phyloP scores from a whole-genome alignment of 192 early-diverging fungal species.

The Coemansia sp. region DNA sequence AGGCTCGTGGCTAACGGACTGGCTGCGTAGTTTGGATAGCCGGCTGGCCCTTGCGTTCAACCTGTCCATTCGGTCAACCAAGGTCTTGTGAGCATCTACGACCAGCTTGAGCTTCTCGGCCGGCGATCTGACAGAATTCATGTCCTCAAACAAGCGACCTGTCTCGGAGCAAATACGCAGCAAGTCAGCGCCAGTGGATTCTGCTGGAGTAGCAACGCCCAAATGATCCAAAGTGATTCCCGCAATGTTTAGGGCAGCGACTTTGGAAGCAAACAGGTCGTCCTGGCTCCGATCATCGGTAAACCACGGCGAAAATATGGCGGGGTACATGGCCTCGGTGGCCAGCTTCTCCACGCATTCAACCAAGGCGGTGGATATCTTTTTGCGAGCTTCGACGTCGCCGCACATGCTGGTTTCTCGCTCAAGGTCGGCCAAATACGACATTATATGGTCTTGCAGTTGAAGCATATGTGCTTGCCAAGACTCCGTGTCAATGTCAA shows the following conservation, averaged over 20 bases:
- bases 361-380: conserved; percentile 11
- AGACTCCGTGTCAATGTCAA: conserved; percentile 8
- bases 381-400: conserved; percentile 31
- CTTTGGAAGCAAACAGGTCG: conserved; percentile 60
- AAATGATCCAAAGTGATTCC: conserved; percentile 58
- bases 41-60: conserved; percentile 18
- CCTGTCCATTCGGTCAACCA: conserved; percentile 39
- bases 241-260: conserved; percentile 62
- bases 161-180: conserved; percentile 25
- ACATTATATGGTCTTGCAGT: conserved; percentile 13
- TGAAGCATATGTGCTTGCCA: conserved; percentile 32
- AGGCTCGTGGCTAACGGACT: too few species aligned
- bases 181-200: conserved; percentile 8
- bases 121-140: conserved; percentile 32
- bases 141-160: conserved; percentile 17
- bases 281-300: conserved; percentile 58
- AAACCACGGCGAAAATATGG: conserved; percentile 31
- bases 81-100: conserved; percentile 38
- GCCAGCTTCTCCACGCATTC: conserved; percentile 45
- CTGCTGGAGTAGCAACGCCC: conserved; percentile 38
- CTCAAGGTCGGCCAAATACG: conserved; percentile 20
- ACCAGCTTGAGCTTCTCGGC: conserved; percentile 46
- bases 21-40: not conserved
- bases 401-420: conserved; percentile 42
- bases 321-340: conserved; percentile 24